A percentile compares a stretch with the other conserved stretches of the same genome.
Conservation (phyloP, 208 protist species). For the Acanthamoeba sp. region DNA sequence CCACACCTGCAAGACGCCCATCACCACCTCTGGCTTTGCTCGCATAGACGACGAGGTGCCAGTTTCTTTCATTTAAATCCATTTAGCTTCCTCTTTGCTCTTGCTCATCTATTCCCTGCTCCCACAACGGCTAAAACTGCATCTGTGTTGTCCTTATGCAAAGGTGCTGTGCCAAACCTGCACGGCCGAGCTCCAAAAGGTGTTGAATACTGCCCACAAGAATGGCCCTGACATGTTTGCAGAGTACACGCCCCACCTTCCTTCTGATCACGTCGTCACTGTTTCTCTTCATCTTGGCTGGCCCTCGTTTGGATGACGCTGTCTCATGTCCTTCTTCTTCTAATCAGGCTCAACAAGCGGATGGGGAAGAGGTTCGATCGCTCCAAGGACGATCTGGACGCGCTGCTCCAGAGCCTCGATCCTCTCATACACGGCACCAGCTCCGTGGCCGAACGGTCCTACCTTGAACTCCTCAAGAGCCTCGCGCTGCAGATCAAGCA, state of each 20-base stretch:
- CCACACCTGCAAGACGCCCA: conserved; percentile 19
- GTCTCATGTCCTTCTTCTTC: background rate
- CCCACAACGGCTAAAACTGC: too few species aligned
- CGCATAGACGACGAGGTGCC: conserved; percentile 1
- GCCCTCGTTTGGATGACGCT: background rate
- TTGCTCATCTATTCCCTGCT: background rate
- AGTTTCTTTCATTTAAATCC: too few species aligned
- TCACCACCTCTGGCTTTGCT: background rate
- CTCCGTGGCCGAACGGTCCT: conserved; percentile 22
- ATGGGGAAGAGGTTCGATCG: conserved; percentile 6
- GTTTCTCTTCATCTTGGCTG: background rate
- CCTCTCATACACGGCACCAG: background rate
- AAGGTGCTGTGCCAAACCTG: background rate
- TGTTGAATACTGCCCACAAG: background rate
- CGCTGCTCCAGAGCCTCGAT: background rate
- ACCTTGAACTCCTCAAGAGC: background rate
- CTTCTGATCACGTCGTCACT: background rate
- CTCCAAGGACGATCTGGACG: background rate
- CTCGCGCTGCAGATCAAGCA: background rate
- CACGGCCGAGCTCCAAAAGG: background rate
- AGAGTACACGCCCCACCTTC: background rate
- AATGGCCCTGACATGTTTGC: background rate
- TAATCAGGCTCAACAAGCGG: conserved; percentile 15
- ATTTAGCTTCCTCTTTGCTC: background rate
- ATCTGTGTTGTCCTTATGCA: background rate